Evolutionary conservation across 768 basidiomycete genomes (phyloP).

Genomic region (Kwoniella dendrophila): DNA sequence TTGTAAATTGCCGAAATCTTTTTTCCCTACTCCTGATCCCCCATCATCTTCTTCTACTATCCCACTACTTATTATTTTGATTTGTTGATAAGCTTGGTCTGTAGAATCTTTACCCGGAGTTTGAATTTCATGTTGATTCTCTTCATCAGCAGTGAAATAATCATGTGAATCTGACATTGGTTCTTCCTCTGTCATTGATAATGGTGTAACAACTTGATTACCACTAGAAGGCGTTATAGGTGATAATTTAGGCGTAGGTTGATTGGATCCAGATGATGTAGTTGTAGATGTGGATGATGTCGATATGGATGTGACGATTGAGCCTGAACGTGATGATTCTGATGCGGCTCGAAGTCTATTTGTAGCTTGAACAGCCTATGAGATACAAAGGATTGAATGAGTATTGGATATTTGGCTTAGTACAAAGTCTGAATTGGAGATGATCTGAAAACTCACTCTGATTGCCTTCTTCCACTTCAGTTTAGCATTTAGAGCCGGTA

Average conservation of each 20-base stretch:
- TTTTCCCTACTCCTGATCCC: neutral
- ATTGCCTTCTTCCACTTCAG: slow-evolving; percentile 38
- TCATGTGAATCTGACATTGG: slow-evolving; percentile 14
- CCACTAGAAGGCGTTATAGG: slow-evolving; percentile 1
- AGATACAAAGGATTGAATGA: neutral
- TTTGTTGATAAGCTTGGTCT: neutral
- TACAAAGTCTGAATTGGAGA: neutral
- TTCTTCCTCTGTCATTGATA: slow-evolving; percentile 42
- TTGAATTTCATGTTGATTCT: slow-evolving; percentile 6
- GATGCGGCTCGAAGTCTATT: slow-evolving; percentile 39
- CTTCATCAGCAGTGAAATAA: slow-evolving; percentile 38
- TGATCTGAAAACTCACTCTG: slow-evolving; percentile 26
- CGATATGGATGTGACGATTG: neutral
- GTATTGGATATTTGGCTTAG: neutral
- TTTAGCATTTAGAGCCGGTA: slow-evolving; percentile 68
- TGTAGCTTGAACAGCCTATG: slow-evolving; percentile 41
- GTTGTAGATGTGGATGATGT: neutral
- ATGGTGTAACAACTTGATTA: slow-evolving; percentile 28
- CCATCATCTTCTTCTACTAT: neutral
- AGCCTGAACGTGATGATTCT: slow-evolving; percentile 24
- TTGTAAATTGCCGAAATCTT: neutral
- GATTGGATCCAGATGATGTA: neutral
- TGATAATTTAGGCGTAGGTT: slow-evolving; percentile 1
- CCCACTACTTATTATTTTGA: neutral
- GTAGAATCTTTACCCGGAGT: slow-evolving; percentile 1